Conservation (phyloP, 129 eudicot species). For the Apium graveolens region DNA sequence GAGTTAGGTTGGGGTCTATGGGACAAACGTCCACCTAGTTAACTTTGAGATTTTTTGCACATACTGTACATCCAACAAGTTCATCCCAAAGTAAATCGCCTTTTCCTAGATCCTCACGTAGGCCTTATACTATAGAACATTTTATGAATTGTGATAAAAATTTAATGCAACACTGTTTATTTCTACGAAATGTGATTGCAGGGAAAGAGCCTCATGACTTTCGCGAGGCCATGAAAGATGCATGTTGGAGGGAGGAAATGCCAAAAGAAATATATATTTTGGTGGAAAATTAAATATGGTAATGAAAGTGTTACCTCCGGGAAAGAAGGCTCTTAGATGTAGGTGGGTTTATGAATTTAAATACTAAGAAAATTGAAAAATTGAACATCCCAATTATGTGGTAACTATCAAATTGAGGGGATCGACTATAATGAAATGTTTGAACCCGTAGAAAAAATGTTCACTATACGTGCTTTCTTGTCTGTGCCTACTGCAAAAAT, state of each 20-base stretch:
- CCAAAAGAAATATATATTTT: not conserved
- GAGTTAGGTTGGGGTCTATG: not conserved
- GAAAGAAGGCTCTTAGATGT: not conserved
- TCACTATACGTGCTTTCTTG: not conserved
- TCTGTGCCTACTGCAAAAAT: not conserved
- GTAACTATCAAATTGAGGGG: not conserved
- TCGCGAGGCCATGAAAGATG: not conserved
- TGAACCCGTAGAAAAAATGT: slow-evolving; percentile 12
- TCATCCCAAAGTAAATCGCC: not conserved
- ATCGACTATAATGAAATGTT: slow-evolving; percentile 3
- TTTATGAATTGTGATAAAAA: not conserved
- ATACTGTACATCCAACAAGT: not conserved
- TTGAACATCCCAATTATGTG: not conserved
- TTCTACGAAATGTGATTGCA: not conserved
- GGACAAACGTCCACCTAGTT: not conserved
- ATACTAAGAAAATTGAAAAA: not conserved
- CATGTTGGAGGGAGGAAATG: not conserved
- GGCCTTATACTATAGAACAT: not conserved
- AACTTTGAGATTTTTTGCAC: not conserved
- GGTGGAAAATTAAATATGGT: not conserved
- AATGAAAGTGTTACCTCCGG: not conserved
- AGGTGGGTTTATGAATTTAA: not conserved
- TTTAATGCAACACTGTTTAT: not conserved
- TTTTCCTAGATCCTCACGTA: not conserved
- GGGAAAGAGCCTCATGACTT: not conserved